phyloP scores from a whole-genome alignment of 2,329 filamentous ascomycete genomes.

The Scedosporium dehoogii region DNA sequence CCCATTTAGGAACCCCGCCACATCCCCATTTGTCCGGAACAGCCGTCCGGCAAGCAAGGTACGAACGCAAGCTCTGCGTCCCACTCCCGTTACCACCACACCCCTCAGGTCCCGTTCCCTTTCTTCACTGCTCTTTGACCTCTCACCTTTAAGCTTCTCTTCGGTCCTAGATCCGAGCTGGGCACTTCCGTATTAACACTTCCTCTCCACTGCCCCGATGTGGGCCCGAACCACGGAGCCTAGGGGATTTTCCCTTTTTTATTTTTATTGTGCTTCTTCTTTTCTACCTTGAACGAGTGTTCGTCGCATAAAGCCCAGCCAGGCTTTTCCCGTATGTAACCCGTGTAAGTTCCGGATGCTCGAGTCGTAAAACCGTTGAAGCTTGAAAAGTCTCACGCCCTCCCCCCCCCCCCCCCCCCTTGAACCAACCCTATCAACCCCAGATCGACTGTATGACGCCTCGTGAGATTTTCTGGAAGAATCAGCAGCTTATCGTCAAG shows the following conservation, averaged over 20 bases:
- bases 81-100: neutral
- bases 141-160: neutral
- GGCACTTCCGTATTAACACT: neutral
- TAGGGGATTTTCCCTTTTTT: neutral
- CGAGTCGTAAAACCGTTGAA: no score
- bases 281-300: no score
- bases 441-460: neutral
- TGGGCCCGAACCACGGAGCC: neutral
- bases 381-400: neutral
- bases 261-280: neutral
- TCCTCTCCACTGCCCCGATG: neutral
- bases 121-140: neutral
- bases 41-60: conserved; percentile 3
- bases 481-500: no score
- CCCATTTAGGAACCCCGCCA: neutral
- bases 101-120: neutral
- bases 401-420: no score
- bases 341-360: neutral
- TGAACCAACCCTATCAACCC: neutral
- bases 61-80: neutral
- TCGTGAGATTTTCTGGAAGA: neutral
- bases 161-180: neutral
- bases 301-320: no score
- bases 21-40: conserved; percentile 4
- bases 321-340: neutral